A percentile compares a stretch with the other conserved stretches of the same genome.
These are phyloP conservation scores for Trichophyton rubrum DNA, from an alignment of 2,329 filamentous ascomycete species.

Conservation along the genomic window DNA sequence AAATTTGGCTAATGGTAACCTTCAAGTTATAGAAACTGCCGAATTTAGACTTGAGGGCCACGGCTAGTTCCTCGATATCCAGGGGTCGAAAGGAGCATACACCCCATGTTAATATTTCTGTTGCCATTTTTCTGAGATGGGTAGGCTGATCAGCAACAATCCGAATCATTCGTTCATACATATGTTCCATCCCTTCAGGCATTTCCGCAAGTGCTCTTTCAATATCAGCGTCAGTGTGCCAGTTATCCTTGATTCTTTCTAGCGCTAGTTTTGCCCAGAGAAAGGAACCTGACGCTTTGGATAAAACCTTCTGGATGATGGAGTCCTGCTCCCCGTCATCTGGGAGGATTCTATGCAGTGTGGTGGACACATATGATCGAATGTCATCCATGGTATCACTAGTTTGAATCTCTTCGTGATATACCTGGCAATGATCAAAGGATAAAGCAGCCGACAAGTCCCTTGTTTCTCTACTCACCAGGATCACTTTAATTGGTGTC, in stretches of 20 bases:
- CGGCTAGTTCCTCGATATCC: slow-evolving; percentile 16
- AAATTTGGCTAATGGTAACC: slow-evolving; percentile 17
- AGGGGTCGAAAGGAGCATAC: slow-evolving; percentile 17
- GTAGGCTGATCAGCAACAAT: slow-evolving; percentile 5
- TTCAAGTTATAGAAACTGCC: slow-evolving; percentile 14
- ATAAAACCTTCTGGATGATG: slow-evolving; percentile 22
- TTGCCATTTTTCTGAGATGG: neutral
- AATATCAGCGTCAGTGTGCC: slow-evolving; percentile 14
- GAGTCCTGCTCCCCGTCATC: too few relatives aligned
- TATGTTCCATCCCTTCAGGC: slow-evolving; percentile 19
- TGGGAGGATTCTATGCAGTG: too few relatives aligned
- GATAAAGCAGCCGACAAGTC: slow-evolving; percentile 5
- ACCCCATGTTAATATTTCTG: slow-evolving; percentile 18
- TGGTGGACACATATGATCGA: neutral
- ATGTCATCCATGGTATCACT: slow-evolving; percentile 6
- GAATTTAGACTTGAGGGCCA: slow-evolving; percentile 17
- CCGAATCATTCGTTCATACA: slow-evolving; percentile 21
- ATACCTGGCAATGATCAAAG: neutral
- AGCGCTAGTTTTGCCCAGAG: slow-evolving; percentile 23
- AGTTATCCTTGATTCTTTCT: slow-evolving; percentile 11
- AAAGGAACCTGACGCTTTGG: slow-evolving; percentile 29
- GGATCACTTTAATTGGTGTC: slow-evolving; percentile 8
- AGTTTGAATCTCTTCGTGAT: slow-evolving; percentile 7
- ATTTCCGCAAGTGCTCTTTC: slow-evolving; percentile 15
- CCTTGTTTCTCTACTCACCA: slow-evolving; percentile 10